These are phyloP conservation scores for Santalum album DNA, from an alignment of 164 flowering plant species.

Conservation along the genomic window DNA sequence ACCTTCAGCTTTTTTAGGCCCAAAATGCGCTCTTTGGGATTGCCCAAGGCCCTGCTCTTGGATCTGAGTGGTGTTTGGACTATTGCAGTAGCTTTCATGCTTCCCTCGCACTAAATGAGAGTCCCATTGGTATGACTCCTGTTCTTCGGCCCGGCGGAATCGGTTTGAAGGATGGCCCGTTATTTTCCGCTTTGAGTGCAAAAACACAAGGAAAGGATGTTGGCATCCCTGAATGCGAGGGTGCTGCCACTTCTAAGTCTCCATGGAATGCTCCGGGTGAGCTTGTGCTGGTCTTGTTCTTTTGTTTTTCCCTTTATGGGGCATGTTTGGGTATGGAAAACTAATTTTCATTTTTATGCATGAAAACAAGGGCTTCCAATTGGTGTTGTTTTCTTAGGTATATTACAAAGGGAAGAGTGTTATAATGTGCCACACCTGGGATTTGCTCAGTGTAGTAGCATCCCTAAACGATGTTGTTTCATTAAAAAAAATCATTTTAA, in stretches of 20 bases:
- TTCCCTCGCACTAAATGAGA: constrained; percentile 72
- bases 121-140: constrained; percentile 93
- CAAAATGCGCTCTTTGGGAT: constrained; percentile 99
- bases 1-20: constrained; percentile 94
- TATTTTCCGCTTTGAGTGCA: constrained; percentile 85
- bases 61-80: constrained; percentile 70
- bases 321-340: no score
- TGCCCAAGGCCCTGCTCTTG: constrained; percentile 93
- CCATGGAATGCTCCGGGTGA: constrained; percentile 99
- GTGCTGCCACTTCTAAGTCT: constrained; percentile 95
- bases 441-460: no score
- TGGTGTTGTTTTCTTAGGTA: no score
- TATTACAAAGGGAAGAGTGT: no score
- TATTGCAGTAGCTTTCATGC: constrained; percentile 90
- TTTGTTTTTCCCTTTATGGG: no score
- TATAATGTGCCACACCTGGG: no score
- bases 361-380: no score
- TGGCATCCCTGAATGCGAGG: constrained; percentile 97
- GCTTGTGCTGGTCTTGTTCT: constrained; percentile 2
- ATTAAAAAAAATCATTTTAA: no score
- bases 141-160: constrained; percentile 94
- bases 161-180: constrained; percentile 84
- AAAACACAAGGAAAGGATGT: constrained; percentile 84
- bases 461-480: no score
- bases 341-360: no score